These are phyloP conservation scores for Fusarium nisikadoi DNA, from an alignment of 2,329 filamentous ascomycete species.

Conservation along the genomic window DNA sequence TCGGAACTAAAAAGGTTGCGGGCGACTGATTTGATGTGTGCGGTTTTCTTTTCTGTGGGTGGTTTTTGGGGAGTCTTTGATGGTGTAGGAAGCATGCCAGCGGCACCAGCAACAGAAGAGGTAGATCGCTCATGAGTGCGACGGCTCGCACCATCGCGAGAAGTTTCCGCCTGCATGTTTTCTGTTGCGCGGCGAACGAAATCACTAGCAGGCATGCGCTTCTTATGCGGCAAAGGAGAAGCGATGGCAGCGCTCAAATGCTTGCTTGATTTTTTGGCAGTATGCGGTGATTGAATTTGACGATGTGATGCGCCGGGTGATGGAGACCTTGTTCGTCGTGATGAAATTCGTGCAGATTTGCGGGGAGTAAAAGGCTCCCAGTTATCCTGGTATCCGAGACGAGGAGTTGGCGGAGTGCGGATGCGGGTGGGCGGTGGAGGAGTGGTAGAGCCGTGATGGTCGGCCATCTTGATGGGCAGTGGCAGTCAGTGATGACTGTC, in stretches of 20 bases:
- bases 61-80: slow-evolving; percentile 80
- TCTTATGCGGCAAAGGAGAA: slow-evolving; percentile 62
- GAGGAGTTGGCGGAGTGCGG: slow-evolving; percentile 75
- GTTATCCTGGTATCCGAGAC: slow-evolving; percentile 72
- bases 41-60: slow-evolving; percentile 60
- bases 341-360: slow-evolving; percentile 73
- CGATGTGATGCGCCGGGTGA: slow-evolving; percentile 58
- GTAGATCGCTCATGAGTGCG: slow-evolving; percentile 49
- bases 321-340: slow-evolving; percentile 66
- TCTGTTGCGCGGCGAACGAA: slow-evolving; percentile 60
- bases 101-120: slow-evolving; percentile 48
- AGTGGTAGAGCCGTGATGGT: slow-evolving; percentile 56
- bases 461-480: slow-evolving; percentile 43
- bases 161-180: slow-evolving; percentile 56
- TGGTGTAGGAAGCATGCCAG: slow-evolving; percentile 78
- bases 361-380: slow-evolving; percentile 80
- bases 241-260: slow-evolving; percentile 48
- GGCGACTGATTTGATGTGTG: slow-evolving; percentile 64
- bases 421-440: slow-evolving; percentile 69
- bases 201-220: slow-evolving; percentile 59
- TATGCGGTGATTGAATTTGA: slow-evolving; percentile 49
- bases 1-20: slow-evolving; percentile 71
- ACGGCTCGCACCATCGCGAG: slow-evolving; percentile 56
- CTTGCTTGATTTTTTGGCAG: slow-evolving; percentile 47
- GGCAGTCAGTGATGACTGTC: slow-evolving; percentile 17